Evolutionary conservation across 768 basidiomycete species (phyloP).

Genomic region (Boletus subparvulus): DNA sequence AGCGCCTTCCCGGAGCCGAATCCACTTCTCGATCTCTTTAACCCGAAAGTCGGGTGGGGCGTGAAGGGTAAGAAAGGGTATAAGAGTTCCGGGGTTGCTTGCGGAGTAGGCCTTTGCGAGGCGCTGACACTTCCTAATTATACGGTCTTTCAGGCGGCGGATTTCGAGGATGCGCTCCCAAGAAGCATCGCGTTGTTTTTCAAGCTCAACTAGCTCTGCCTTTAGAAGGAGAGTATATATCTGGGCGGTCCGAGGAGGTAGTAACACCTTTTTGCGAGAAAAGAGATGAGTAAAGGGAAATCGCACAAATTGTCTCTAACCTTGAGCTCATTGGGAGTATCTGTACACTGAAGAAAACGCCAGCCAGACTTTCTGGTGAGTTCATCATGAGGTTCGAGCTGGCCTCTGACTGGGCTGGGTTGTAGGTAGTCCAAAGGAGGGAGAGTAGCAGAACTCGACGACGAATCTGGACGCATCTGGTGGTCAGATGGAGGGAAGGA

Average conservation of each 20-base stretch:
- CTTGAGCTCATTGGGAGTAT: conserved; percentile 75
- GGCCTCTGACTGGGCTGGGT: conserved; percentile 69
- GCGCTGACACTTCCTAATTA: conserved; percentile 77
- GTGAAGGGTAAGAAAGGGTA: conserved; percentile 62
- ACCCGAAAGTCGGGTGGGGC: conserved; percentile 72
- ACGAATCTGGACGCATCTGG: conserved; percentile 26
- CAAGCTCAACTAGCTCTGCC: conserved; percentile 59
- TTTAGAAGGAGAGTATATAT: conserved; percentile 67
- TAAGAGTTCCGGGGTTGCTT: conserved; percentile 38
- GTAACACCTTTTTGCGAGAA: conserved; percentile 49
- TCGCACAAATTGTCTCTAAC: conserved; percentile 32
- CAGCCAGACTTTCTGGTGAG: conserved; percentile 54
- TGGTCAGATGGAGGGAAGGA: conserved; percentile 5
- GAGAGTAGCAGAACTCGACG: conserved; percentile 21
- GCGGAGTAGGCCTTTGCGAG: conserved; percentile 48
- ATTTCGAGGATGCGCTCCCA: conserved; percentile 75
- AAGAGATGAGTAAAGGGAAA: conserved; percentile 1
- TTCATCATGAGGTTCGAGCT: conserved; percentile 65
- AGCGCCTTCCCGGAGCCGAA: conserved; percentile 46
- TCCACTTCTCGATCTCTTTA: conserved; percentile 81
- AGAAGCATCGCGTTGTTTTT: conserved; percentile 52
- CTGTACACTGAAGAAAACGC: conserved; percentile 73
- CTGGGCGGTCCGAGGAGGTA: conserved; percentile 64
- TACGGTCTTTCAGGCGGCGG: conserved; percentile 76
- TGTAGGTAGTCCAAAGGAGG: conserved; percentile 54